These are phyloP conservation scores for Wakefieldia striispora DNA, from an alignment of 768 basidiomycete genomes.

Conservation along the genomic window DNA sequence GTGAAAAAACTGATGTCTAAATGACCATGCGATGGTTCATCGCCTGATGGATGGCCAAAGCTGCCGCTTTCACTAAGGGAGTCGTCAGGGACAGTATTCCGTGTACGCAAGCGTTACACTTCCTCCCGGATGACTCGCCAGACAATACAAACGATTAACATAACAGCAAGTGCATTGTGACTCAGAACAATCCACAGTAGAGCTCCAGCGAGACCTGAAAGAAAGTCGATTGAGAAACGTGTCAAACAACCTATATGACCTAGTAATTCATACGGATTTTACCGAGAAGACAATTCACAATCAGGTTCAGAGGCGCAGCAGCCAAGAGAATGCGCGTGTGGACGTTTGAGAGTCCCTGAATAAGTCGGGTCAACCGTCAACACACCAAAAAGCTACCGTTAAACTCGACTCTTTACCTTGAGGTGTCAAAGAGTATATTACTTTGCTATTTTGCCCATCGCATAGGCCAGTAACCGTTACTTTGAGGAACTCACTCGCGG, in stretches of 20 bases:
- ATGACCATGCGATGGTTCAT: not conserved
- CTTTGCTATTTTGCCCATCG: conserved; percentile 41
- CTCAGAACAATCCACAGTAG: conserved; percentile 28
- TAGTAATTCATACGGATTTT: not conserved
- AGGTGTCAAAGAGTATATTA: conserved; percentile 14
- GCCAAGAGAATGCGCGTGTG: conserved; percentile 22
- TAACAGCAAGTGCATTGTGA: conserved; percentile 21
- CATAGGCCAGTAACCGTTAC: conserved; percentile 42
- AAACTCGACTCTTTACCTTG: conserved; percentile 11
- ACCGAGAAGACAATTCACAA: conserved; percentile 29
- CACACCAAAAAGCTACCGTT: not conserved
- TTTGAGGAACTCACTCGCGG: conserved; percentile 40
- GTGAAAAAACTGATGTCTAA: conserved; percentile 8
- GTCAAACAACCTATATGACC: not conserved
- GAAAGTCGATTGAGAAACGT: conserved; percentile 18
- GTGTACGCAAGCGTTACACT: conserved; percentile 10
- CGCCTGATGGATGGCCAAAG: not conserved
- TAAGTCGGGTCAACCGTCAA: not conserved
- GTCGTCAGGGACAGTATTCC: conserved; percentile 11
- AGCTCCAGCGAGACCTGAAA: conserved; percentile 25
- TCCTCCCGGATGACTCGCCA: conserved; percentile 20
- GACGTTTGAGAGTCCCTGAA: conserved; percentile 22
- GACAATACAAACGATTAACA: conserved; percentile 23
- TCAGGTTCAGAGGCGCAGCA: conserved; percentile 22
- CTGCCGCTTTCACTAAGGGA: not conserved